Percentiles rank a stretch among this genome's conserved stretches.
phyloP scores from a whole-genome alignment of 345 rosid species.

The Sisymbrium irio region DNA sequence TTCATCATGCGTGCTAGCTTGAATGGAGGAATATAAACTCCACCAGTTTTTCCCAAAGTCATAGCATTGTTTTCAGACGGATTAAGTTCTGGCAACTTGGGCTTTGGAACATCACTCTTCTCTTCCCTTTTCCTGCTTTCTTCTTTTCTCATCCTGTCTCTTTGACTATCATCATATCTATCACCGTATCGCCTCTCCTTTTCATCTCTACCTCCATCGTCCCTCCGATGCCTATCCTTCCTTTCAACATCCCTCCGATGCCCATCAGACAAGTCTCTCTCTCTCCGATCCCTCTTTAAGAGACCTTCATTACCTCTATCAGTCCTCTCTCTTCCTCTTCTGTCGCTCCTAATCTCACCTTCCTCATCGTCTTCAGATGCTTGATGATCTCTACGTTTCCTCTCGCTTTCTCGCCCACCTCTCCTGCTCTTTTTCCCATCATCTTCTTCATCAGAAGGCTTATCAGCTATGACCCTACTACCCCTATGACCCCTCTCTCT shows the following conservation, averaged over 20 bases:
- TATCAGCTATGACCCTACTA: conserved; percentile 28
- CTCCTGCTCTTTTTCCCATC: conserved; percentile 15
- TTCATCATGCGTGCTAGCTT: conserved; percentile 90
- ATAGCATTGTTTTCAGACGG: conserved; percentile 35
- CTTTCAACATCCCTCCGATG: conserved; percentile 26
- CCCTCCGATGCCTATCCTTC: conserved; percentile 33
- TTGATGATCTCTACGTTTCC: conserved; percentile 24
- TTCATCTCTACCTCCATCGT: conserved; percentile 26
- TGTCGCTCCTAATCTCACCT: conserved; percentile 29
- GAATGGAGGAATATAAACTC: conserved; percentile 89
- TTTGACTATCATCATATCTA: conserved; percentile 32
- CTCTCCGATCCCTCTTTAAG: conserved; percentile 33
- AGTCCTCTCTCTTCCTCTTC: conserved; percentile 22
- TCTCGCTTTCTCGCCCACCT: conserved; percentile 30
- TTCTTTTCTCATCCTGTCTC: conserved; percentile 35
- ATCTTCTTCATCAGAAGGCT: conserved; percentile 37
- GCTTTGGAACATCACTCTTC: conserved; percentile 38
- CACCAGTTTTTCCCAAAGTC: conserved; percentile 61
- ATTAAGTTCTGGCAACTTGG: conserved; percentile 46
- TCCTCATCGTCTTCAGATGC: conserved; percentile 31
- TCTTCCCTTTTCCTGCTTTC: conserved; percentile 35
- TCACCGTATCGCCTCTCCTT: conserved; percentile 31
- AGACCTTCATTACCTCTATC: conserved; percentile 20
- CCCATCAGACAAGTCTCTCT: conserved; percentile 31
- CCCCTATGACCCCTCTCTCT: conserved; percentile 30